These are phyloP conservation scores for Climacium dendroides DNA, from an alignment of 225 moss, liverwort and hornwort genomes.

Conservation along the genomic window DNA sequence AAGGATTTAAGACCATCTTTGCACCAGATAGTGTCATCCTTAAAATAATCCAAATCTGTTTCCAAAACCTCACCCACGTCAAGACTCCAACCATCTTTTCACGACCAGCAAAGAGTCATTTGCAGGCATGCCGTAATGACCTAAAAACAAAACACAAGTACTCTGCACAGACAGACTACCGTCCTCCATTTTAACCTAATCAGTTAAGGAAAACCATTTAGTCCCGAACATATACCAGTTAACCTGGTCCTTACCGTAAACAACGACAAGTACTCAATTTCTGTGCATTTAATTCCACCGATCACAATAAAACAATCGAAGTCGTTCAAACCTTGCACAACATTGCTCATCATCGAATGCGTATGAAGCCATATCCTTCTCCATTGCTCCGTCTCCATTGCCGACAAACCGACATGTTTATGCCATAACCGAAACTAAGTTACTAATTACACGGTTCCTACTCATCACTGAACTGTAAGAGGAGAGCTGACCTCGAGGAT, in stretches of 20 bases:
- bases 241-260: neutral
- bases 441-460: neutral
- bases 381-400: neutral
- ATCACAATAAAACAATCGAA: neutral
- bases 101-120: conserved; percentile 4
- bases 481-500: conserved; percentile 4
- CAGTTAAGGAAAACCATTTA: neutral
- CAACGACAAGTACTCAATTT: neutral
- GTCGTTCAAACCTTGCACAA: neutral
- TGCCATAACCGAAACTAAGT: neutral
- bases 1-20: conserved; percentile 43
- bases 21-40: conserved; percentile 25
- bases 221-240: neutral
- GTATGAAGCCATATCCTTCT: neutral
- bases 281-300: neutral
- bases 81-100: conserved; percentile 3
- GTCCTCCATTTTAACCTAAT: neutral
- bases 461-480: neutral
- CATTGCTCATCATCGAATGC: neutral
- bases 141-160: neutral
- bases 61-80: conserved; percentile 6
- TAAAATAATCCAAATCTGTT: conserved; percentile 27
- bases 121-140: neutral
- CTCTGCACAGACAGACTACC: neutral
- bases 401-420: neutral